Base-by-base conservation (phyloP, 306 rosid genomes). In the Dicorynia guianensis region DNA sequence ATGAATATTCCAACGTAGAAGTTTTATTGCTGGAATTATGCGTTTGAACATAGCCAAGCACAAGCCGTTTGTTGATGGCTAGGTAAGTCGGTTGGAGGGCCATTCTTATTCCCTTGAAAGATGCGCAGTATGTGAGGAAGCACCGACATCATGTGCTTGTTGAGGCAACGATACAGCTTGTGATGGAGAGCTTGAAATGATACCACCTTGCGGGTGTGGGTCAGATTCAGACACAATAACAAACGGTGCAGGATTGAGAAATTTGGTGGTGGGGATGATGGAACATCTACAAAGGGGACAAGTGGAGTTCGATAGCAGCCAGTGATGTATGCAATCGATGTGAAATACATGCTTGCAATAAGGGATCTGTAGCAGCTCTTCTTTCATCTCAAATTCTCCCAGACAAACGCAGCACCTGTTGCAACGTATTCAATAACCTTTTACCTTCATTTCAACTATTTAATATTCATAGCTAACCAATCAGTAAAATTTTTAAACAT, bases 281-380 rank as follows among this genome's bases (percentile, higher is more conserved):
- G 84, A 81, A 79, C 87, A 89, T 81, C 98, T 84, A 53, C 98
- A 93, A 40, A 93, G 93, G 20, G 98, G 98, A 50, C 98, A 93
- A 19, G 95, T 90, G 56, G 90, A 81, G 83, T 93, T 87, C 64
- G 88, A 82, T 76, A 83, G 88, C 36, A 93, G 82, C 98, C 98
- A 93, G 42, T 79, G 88, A 63, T 82, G 79, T 65, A 93, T 93
- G 83, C 98, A 93, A 7, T 85, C 92, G 17, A 72, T 66, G 68
- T 93, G 98, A 80, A 93, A 93, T 72, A 93, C 87, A 69, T 93
- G 98, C 70, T 83, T 89, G 89, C 98, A 93, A 43, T 76, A 70
- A 33, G 86, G 89, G 17, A 93, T 88, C 78, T 90, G 93, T 20
- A 89, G 67, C 63, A 93, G 58, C 77, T 93, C 96, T 80, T 93